These are phyloP conservation scores for Vitis hybrid DNA, from an alignment of 177 flowering plant genomes.

Conservation along the genomic window DNA sequence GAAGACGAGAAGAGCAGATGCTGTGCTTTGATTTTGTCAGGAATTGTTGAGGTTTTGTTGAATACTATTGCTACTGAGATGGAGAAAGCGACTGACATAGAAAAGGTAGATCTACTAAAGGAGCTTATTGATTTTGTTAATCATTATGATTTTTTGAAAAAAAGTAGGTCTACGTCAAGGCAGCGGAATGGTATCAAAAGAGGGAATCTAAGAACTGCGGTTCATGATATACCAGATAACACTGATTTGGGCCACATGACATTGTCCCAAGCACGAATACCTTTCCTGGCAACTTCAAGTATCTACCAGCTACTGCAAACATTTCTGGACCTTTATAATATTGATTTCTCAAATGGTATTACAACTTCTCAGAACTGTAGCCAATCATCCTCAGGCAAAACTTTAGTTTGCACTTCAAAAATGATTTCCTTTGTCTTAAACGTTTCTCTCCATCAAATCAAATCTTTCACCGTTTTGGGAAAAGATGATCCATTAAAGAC, in stretches of 20 bases:
- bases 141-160: slow-evolving; percentile 52
- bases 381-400: slow-evolving; percentile 39
- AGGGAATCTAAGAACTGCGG: slow-evolving; percentile 26
- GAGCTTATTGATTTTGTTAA: slow-evolving; percentile 58
- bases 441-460: slow-evolving; percentile 49
- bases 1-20: slow-evolving; percentile 48
- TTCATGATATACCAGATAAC: slow-evolving; percentile 28
- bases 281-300: slow-evolving; percentile 69
- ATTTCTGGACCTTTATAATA: slow-evolving; percentile 29
- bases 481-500: slow-evolving; percentile 54
- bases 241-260: slow-evolving; percentile 27
- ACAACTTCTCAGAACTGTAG: slow-evolving; percentile 45
- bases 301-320: slow-evolving; percentile 45
- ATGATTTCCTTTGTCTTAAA: slow-evolving; percentile 50
- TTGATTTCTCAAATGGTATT: slow-evolving; percentile 12
- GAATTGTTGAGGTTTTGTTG: slow-evolving; percentile 68
- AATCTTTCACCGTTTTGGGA: slow-evolving; percentile 29
- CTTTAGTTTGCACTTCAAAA: slow-evolving; percentile 25
- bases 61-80: slow-evolving; percentile 56
- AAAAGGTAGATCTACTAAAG: slow-evolving; percentile 51
- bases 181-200: slow-evolving; percentile 34
- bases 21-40: slow-evolving; percentile 52
- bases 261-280: slow-evolving; percentile 32
- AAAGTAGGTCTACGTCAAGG: slow-evolving; percentile 24
- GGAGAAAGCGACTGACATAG: slow-evolving; percentile 51